Conservation (phyloP, 306 rosid genomes). For the Inga leiocalycina region DNA sequence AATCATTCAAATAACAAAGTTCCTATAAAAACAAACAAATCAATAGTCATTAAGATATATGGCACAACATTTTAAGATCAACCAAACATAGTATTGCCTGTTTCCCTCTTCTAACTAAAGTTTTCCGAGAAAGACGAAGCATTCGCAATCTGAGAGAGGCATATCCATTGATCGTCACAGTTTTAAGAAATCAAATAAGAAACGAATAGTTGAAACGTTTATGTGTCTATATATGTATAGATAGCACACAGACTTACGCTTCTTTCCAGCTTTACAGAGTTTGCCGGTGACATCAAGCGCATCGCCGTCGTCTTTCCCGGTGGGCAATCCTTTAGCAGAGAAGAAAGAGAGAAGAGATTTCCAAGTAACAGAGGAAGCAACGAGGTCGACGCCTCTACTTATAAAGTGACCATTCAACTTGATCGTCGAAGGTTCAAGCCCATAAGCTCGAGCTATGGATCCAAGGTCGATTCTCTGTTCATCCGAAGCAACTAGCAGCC, state of each 20-base stretch:
- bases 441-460: constrained; percentile 57
- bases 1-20: background rate
- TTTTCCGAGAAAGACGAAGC: background rate
- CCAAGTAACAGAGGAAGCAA: constrained; percentile 81
- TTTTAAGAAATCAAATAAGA: background rate
- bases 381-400: constrained; percentile 62
- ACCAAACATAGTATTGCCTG: background rate
- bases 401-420: constrained; percentile 78
- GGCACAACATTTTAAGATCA: background rate
- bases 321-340: constrained; percentile 60
- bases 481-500: constrained; percentile 36
- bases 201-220: background rate
- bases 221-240: background rate
- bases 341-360: constrained; percentile 75
- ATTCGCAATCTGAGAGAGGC: background rate
- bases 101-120: background rate
- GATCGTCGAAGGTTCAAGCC: constrained; percentile 68
- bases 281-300: constrained; percentile 68
- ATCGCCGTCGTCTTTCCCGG: constrained; percentile 41
- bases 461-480: constrained; percentile 73
- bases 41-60: background rate
- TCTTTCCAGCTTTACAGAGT: constrained; percentile 53
- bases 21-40: background rate
- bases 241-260: constrained; percentile 44
- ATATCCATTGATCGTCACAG: background rate